Evolutionary conservation across 768 basidiomycete species (phyloP).

Genomic region (Phaeolepiota aurea): DNA sequence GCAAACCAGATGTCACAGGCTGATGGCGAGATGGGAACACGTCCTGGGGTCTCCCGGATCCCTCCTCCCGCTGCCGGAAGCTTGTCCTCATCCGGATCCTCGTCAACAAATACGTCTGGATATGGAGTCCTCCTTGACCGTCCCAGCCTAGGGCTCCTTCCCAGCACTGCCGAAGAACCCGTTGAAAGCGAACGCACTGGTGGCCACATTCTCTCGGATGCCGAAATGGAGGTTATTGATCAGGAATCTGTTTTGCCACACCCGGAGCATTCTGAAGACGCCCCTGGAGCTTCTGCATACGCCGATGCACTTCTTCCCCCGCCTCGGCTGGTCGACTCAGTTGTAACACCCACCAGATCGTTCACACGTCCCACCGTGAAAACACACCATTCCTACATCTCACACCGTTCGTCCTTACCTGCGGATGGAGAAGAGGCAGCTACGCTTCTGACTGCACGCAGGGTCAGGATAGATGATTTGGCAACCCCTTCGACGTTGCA

Average conservation of each 20-base stretch:
- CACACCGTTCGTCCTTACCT: slow-evolving; percentile 22
- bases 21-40: slow-evolving; percentile 14
- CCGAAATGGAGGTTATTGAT: slow-evolving; percentile 27
- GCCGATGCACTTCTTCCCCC: slow-evolving; percentile 22
- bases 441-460: slow-evolving; percentile 43
- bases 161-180: slow-evolving; percentile 20
- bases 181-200: slow-evolving; percentile 23
- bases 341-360: slow-evolving; percentile 13
- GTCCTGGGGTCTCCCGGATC: slow-evolving; percentile 22
- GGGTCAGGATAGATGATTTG: slow-evolving; percentile 33
- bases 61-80: slow-evolving; percentile 30
- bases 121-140: slow-evolving; percentile 35
- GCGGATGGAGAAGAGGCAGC: slow-evolving; percentile 33
- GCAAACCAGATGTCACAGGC: slow-evolving; percentile 5
- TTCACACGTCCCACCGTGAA: slow-evolving; percentile 10
- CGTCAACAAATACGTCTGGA: slow-evolving; percentile 33
- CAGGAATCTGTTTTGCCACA: slow-evolving; percentile 24
- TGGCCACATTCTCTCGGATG: slow-evolving; percentile 23
- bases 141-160: slow-evolving; percentile 28
- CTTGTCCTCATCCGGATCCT: slow-evolving; percentile 29
- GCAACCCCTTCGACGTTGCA: slow-evolving; percentile 19
- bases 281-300: slow-evolving; percentile 21
- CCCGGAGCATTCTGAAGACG: slow-evolving; percentile 13
- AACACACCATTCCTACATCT: slow-evolving; percentile 12
- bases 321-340: slow-evolving; percentile 25